Percentiles rank a stretch among this genome's conserved stretches.
phyloP scores from a whole-genome alignment of 2,329 filamentous ascomycete species.

The Lachnellula suecica region DNA sequence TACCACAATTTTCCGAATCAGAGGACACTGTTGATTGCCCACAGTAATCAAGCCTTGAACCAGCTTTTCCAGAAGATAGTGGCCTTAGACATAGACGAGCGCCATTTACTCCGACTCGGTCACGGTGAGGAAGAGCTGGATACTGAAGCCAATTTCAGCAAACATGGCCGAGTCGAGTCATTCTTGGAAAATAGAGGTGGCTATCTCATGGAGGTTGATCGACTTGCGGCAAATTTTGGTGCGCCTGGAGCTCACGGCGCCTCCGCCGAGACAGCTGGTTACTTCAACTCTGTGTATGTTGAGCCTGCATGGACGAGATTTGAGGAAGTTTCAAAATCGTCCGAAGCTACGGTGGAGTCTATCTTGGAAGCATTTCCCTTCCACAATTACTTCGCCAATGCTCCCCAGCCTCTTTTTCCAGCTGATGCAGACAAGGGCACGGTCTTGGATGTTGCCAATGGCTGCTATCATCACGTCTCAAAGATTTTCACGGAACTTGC shows the following conservation, averaged over 20 bases:
- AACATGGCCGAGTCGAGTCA: constrained; percentile 90
- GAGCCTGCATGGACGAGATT: constrained; percentile 87
- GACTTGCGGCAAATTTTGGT: constrained; percentile 78
- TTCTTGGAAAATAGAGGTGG: constrained; percentile 84
- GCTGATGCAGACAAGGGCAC: constrained; percentile 61
- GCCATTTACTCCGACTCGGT: constrained; percentile 86
- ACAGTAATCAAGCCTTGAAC: constrained; percentile 97
- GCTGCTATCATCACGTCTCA: constrained; percentile 84
- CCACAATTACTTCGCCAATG: constrained; percentile 80
- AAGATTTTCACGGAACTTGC: constrained; percentile 91
- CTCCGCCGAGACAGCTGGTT: constrained; percentile 94
- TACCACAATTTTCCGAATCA: constrained; percentile 97
- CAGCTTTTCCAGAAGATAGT: constrained; percentile 98
- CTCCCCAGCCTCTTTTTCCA: constrained; percentile 83
- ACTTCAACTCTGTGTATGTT: constrained; percentile 92
- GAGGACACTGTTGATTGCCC: constrained; percentile 86
- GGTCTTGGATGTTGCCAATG: constrained; percentile 73
- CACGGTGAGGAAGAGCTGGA: constrained; percentile 94
- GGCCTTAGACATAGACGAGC: constrained; percentile 91
- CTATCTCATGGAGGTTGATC: constrained; percentile 80
- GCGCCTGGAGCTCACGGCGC: constrained; percentile 93
- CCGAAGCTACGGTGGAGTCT: constrained; percentile 56
- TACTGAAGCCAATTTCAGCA: constrained; percentile 85
- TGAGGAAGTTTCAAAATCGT: constrained; percentile 60
- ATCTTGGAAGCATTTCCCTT: constrained; percentile 82